A percentile compares a stretch with the other conserved stretches of the same genome.
Conservation (phyloP, 179 eudicot species). For the Camellia oleifera region DNA sequence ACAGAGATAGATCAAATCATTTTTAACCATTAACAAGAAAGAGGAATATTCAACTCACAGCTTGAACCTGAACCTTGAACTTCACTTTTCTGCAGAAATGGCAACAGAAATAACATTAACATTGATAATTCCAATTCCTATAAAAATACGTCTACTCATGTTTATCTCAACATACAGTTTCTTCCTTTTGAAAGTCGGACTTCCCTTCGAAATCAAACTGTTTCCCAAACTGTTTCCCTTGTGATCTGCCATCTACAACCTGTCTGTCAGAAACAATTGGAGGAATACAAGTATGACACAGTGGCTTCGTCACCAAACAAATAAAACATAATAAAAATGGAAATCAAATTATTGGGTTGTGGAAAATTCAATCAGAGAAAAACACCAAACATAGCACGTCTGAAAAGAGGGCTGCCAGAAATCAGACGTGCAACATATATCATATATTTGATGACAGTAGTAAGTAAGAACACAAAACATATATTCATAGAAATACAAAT, state of each 20-base stretch:
- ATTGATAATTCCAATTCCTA: neutral
- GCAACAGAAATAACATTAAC: slow-evolving; percentile 2
- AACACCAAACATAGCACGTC: neutral
- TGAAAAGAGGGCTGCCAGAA: slow-evolving; percentile 1
- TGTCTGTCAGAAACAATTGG: slow-evolving; percentile 48
- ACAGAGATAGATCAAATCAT: neutral
- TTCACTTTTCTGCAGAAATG: slow-evolving; percentile 45
- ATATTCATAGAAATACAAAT: neutral
- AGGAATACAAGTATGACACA: slow-evolving; percentile 4
- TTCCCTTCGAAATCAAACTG: slow-evolving; percentile 25
- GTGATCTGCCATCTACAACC: slow-evolving; percentile 34
- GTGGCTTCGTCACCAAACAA: neutral
- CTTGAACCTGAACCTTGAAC: slow-evolving; percentile 40
- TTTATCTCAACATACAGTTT: slow-evolving; percentile 32
- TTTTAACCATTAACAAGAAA: slow-evolving; percentile 6
- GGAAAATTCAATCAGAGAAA: neutral
- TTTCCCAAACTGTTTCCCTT: slow-evolving; percentile 32
- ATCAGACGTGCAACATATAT: neutral
- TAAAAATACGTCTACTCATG: neutral
- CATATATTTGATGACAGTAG: too few relatives aligned
- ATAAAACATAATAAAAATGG: neutral
- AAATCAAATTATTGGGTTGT: neutral
- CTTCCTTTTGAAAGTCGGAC: slow-evolving; percentile 36
- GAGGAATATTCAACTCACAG: slow-evolving; percentile 36
- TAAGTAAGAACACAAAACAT: too few relatives aligned